Percentiles rank a stretch among this genome's conserved stretches.
phyloP scores from a whole-genome alignment of 345 rosid genomes.

The Chamaenerion angustifolium region DNA sequence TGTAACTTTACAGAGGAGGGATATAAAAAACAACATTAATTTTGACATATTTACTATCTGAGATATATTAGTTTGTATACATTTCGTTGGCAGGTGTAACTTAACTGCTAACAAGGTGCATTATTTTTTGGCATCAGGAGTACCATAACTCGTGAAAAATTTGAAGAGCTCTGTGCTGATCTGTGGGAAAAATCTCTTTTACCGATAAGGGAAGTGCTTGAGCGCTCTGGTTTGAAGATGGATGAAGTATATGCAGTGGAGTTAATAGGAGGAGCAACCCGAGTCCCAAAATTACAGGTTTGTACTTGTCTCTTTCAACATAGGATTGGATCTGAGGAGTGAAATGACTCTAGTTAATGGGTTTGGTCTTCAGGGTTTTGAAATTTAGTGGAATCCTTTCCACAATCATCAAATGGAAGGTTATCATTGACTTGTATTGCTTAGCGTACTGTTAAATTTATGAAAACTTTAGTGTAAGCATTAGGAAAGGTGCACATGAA shows the following conservation, averaged over 20 bases:
- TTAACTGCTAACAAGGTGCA: slow-evolving; percentile 2
- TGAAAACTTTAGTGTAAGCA: no score
- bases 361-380: no score
- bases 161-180: slow-evolving; percentile 92
- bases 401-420: no score
- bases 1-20: no score
- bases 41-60: no score
- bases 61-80: neutral
- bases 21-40: no score
- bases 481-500: no score
- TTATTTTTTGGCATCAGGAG: slow-evolving; percentile 45
- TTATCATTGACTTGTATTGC: no score
- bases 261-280: slow-evolving; percentile 91
- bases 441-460: no score
- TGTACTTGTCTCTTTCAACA: slow-evolving; percentile 10
- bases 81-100: neutral
- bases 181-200: slow-evolving; percentile 81
- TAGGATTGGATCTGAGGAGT: neutral
- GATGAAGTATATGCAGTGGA: slow-evolving; percentile 85
- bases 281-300: slow-evolving; percentile 99
- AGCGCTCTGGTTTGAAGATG: slow-evolving; percentile 56
- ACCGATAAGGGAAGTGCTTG: slow-evolving; percentile 71
- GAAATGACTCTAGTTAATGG: neutral
- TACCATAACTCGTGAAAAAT: slow-evolving; percentile 82
- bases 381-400: no score